phyloP scores from a whole-genome alignment of 2,329 filamentous ascomycete species.

The Cercospora brassicicola region DNA sequence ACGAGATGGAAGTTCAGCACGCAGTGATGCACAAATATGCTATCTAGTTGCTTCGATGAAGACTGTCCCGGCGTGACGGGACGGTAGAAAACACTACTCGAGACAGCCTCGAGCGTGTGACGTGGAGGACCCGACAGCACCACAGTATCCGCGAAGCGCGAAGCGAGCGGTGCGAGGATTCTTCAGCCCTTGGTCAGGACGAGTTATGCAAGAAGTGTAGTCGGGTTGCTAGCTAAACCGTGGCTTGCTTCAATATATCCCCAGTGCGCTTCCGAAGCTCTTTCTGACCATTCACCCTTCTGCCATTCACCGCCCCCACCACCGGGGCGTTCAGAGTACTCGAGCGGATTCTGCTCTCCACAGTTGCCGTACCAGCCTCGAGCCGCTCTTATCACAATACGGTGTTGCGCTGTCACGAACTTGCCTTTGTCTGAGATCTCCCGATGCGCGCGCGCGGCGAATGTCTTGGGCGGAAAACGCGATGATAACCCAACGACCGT shows the following conservation, averaged over 20 bases:
- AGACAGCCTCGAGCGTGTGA: conserved; percentile 10
- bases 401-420: neutral
- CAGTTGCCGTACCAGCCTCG: neutral
- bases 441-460: neutral
- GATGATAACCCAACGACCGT: neutral
- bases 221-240: conserved; percentile 52
- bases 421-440: neutral
- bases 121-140: neutral
- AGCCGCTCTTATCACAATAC: neutral
- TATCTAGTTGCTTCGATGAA: conserved; percentile 26
- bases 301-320: neutral
- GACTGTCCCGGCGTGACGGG: neutral
- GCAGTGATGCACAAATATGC: conserved; percentile 30
- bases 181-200: conserved; percentile 22
- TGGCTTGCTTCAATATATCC: conserved; percentile 11
- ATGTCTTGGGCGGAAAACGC: neutral
- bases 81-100: neutral
- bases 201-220: conserved; percentile 28
- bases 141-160: neutral
- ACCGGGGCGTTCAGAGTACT: neutral
- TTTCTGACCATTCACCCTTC: conserved; percentile 31
- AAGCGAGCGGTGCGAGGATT: conserved; percentile 11
- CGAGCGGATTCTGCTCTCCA: neutral
- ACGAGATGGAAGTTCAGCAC: conserved; percentile 24
- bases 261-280: conserved; percentile 29